Evolutionary conservation across 495 filamentous ascomycete species (phyloP), one percentile per base, ranked within the genome.

Genomic region (Penicillium egyptiacum): DNA sequence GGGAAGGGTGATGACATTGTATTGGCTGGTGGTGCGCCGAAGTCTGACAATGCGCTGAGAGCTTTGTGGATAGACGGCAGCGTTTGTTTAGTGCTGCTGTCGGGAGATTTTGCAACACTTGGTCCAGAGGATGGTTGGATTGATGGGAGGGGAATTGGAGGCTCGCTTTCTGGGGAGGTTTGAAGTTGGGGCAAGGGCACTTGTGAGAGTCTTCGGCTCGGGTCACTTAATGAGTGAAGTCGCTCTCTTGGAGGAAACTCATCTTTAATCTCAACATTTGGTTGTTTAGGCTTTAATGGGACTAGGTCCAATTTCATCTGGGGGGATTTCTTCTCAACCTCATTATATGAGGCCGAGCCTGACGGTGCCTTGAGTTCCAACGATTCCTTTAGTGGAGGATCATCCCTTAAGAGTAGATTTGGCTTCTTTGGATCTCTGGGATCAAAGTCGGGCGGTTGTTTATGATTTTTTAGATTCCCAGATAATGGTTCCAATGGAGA

Each of bases 51-150:
- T 5, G 47, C 64, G n/a, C 69, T 68, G 9, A 81, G 62, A 23
- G 74, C 66, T n/a, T 72, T 71, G 5, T 70, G 67, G 25, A 82
- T 67, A 1, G 80, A 74, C 2, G 79, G 80, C 11, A 81, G 64
- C 35, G 56, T 75, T 50, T 75, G 75, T 8, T 54, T 65, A 19
- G 62, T 62, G 46, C 59, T 61, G 42, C 48, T 68, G 2, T 80
- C 77, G 3, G 77, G 73, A 4, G 79, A 75, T 43, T 67, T 71
- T 30, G 59, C 57, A 7, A 66, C 56, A 35, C 58, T 59, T 9
- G 73, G 72, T 37, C 14, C 12, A 57, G 52, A 3, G 2, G 55
- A 40, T 8, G 57, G 56, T 28, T 59, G 58, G 5, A 66, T 47
- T 17, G 59, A 65, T 9, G 64, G 59, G 2, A 66, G 48, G 8